These are phyloP conservation scores for Fusarium zealandicum DNA, from an alignment of 2,329 filamentous ascomycete genomes.

Conservation along the genomic window DNA sequence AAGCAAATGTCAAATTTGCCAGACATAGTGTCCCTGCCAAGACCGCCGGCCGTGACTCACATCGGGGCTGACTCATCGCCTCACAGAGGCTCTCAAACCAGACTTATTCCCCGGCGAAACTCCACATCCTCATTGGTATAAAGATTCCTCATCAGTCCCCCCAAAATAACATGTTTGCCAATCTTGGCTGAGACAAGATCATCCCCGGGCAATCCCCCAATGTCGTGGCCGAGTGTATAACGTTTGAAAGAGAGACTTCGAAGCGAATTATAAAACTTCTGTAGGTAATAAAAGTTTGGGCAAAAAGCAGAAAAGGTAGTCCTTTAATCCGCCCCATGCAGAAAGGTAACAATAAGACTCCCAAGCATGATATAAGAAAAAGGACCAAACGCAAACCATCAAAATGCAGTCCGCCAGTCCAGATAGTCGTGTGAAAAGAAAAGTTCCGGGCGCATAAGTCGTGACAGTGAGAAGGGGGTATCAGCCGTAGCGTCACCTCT, in stretches of 20 bases:
- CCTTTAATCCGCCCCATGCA: constrained; percentile 35
- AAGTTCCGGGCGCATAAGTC: constrained; percentile 50
- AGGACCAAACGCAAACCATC: constrained; percentile 40
- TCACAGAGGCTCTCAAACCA: constrained; percentile 37
- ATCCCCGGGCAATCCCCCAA: constrained; percentile 39
- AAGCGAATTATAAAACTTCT: constrained; percentile 51
- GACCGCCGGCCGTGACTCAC: constrained; percentile 40
- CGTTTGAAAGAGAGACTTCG: constrained; percentile 50
- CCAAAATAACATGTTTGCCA: constrained; percentile 37
- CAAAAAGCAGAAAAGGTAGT: constrained; percentile 32
- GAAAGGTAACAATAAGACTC: constrained; percentile 40
- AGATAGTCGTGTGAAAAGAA: constrained; percentile 49
- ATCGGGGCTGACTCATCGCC: constrained; percentile 33
- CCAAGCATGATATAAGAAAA: constrained; percentile 33
- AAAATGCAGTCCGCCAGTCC: constrained; percentile 46
- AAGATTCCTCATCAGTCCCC: constrained; percentile 41
- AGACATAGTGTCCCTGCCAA: constrained; percentile 39
- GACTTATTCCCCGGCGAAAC: constrained; percentile 32
- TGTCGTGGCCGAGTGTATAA: constrained; percentile 44
- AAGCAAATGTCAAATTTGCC: constrained; percentile 45
- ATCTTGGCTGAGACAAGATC: constrained; percentile 42
- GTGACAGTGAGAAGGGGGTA: constrained; percentile 39
- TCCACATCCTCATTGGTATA: constrained; percentile 44
- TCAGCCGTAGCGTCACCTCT: constrained; percentile 35
- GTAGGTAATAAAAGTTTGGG: constrained; percentile 35